phyloP scores from a whole-genome alignment of 331 rosid species.

The Erythrophleum ivorense region DNA sequence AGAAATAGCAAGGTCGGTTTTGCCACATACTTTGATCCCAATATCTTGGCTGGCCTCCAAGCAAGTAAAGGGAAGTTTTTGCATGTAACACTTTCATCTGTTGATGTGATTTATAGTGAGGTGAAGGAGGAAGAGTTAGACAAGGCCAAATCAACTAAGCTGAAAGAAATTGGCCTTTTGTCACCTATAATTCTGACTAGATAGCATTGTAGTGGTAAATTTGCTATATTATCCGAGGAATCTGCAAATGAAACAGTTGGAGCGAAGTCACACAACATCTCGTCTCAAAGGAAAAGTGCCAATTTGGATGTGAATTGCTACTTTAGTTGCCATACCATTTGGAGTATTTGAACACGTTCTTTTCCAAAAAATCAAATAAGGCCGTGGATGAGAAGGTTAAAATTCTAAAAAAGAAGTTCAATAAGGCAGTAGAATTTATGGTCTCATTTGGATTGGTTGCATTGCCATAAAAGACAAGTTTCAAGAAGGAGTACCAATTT shows the following conservation, averaged over 20 bases:
- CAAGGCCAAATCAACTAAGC: constrained; percentile 54
- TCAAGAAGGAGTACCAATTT: too few species aligned
- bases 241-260: constrained; percentile 90
- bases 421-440: constrained; percentile 40
- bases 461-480: too few species aligned
- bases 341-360: constrained; percentile 91
- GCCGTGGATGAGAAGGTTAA: constrained; percentile 74
- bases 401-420: constrained; percentile 66
- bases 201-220: constrained; percentile 82
- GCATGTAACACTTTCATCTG: constrained; percentile 75
- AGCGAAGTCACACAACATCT: constrained; percentile 90
- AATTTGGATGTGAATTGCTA: constrained; percentile 91
- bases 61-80: constrained; percentile 72
- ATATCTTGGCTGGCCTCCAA: constrained; percentile 71
- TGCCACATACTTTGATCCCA: constrained; percentile 91
- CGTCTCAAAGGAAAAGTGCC: constrained; percentile 88
- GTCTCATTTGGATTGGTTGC: too few species aligned
- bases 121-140: constrained; percentile 65
- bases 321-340: constrained; percentile 94
- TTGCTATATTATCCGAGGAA: constrained; percentile 87
- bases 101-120: constrained; percentile 79
- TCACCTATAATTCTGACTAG: constrained; percentile 64
- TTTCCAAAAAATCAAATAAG: constrained; percentile 73
- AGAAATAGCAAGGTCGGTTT: constrained; percentile 97
- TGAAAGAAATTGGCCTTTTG: constrained; percentile 48